These are phyloP conservation scores for Mycocentrospora acerina DNA, from an alignment of 2,329 filamentous ascomycete species.

Conservation along the genomic window DNA sequence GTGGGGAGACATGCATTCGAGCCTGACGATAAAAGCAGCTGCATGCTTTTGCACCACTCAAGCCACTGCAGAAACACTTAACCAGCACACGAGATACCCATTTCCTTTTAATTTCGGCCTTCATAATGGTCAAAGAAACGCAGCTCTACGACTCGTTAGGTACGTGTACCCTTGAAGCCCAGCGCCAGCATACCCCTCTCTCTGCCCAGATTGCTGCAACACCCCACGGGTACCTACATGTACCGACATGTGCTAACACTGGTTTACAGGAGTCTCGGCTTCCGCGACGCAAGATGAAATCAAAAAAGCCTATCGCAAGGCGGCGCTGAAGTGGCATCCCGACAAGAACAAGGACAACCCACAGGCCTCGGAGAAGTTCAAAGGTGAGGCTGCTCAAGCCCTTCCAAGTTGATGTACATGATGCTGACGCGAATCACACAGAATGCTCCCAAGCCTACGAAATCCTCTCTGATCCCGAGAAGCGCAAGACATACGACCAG, in stretches of 20 bases:
- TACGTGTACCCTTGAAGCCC: conserved; percentile 25
- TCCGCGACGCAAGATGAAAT: conserved; percentile 88
- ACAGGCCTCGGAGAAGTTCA: conserved; percentile 87
- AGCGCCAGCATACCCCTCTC: conserved; percentile 24
- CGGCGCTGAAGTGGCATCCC: conserved; percentile 87
- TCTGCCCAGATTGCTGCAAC: conserved; percentile 7
- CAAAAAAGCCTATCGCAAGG: conserved; percentile 93
- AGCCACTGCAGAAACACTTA: conserved; percentile 9
- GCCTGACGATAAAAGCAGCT: conserved; percentile 32
- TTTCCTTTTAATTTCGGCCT: conserved; percentile 8
- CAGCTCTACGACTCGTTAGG: conserved; percentile 88
- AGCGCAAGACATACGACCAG: conserved; percentile 92
- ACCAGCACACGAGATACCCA: conserved; percentile 15
- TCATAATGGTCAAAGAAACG: conserved; percentile 86
- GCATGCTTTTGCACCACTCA: conserved; percentile 21
- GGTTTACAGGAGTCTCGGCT: conserved; percentile 62
- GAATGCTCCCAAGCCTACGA: conserved; percentile 97
- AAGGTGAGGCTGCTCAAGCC: conserved; percentile 53
- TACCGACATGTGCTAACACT: conserved; percentile 23
- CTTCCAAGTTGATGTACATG: background rate
- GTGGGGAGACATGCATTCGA: conserved; percentile 26
- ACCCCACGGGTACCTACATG: conserved; percentile 11
- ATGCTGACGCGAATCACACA: conserved; percentile 31
- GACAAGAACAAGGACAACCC: conserved; percentile 98
- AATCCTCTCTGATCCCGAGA: conserved; percentile 95